These are phyloP conservation scores for Epichloe bromicola DNA, from an alignment of 2,329 filamentous ascomycete genomes.

Conservation along the genomic window DNA sequence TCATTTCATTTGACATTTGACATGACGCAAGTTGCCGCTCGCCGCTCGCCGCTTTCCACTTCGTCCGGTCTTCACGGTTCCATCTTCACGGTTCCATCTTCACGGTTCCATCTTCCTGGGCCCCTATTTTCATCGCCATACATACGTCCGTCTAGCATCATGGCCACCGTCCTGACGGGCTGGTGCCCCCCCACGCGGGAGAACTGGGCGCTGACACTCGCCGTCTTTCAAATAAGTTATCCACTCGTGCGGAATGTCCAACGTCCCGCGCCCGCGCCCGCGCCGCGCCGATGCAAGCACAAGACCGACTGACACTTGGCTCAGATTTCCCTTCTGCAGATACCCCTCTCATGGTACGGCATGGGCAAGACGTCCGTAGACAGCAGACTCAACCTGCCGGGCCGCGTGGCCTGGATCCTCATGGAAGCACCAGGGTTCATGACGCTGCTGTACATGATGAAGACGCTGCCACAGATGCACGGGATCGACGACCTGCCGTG, in stretches of 20 bases:
- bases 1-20: too few species aligned
- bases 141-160: neutral
- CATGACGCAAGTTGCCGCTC: too few species aligned
- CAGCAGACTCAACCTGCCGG: slow-evolving; percentile 73
- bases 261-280: too few species aligned
- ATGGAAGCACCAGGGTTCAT: slow-evolving; percentile 78
- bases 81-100: too few species aligned
- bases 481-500: slow-evolving; percentile 51
- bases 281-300: neutral
- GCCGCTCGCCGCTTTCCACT: too few species aligned
- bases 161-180: slow-evolving; percentile 35
- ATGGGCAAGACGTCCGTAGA: slow-evolving; percentile 80
- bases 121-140: too few species aligned
- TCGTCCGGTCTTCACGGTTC: too few species aligned
- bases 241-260: slow-evolving; percentile 29
- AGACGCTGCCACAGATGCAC: slow-evolving; percentile 45
- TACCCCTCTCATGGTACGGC: slow-evolving; percentile 64
- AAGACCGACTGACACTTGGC: neutral
- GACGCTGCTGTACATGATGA: slow-evolving; percentile 68
- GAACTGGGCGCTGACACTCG: slow-evolving; percentile 41
- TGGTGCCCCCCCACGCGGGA: slow-evolving; percentile 47
- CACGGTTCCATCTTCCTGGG: too few species aligned
- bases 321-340: slow-evolving; percentile 63
- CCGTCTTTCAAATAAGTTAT: slow-evolving; percentile 38
- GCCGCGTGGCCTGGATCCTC: slow-evolving; percentile 71